Percentiles rank a stretch among this genome's conserved stretches.
These are phyloP conservation scores for Caloboletus inedulis DNA, from an alignment of 1,284 basidiomycete genomes.

Conservation along the genomic window DNA sequence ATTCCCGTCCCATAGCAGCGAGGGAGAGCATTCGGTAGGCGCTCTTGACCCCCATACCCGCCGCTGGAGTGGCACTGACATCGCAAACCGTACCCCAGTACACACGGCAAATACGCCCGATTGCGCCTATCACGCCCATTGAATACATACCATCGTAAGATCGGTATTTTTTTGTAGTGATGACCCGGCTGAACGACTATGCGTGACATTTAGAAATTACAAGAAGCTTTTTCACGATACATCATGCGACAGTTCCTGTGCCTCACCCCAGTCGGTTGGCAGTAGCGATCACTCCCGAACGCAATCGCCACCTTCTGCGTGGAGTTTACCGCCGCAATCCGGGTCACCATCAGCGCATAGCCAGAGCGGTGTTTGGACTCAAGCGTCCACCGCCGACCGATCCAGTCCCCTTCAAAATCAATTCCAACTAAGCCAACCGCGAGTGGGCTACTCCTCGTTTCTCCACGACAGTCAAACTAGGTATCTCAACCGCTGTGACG, in stretches of 20 bases:
- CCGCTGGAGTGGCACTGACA: slow-evolving; percentile 12
- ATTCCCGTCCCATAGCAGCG: slow-evolving; percentile 25
- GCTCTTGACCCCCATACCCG: slow-evolving; percentile 2
- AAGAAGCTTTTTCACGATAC: slow-evolving; percentile 33
- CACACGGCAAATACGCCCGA: slow-evolving; percentile 32
- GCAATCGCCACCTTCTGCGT: slow-evolving; percentile 34
- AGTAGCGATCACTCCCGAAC: slow-evolving; percentile 36
- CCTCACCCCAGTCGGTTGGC: slow-evolving; percentile 31
- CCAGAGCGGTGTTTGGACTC: slow-evolving; percentile 29
- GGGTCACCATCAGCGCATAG: slow-evolving; percentile 25
- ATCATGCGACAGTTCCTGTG: slow-evolving; percentile 31
- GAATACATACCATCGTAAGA: slow-evolving; percentile 34
- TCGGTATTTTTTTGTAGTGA: slow-evolving; percentile 6
- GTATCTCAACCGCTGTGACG: slow-evolving; percentile 33
- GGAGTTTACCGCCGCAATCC: slow-evolving; percentile 29
- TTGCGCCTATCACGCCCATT: slow-evolving; percentile 37
- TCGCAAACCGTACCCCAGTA: slow-evolving; percentile 17
- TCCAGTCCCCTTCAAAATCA: slow-evolving; percentile 36
- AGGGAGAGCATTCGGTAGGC: slow-evolving; percentile 28
- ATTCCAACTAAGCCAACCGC: slow-evolving; percentile 40
- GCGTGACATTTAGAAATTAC: slow-evolving; percentile 26
- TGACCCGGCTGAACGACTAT: slow-evolving; percentile 15
- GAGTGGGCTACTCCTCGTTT: slow-evolving; percentile 54
- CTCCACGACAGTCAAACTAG: slow-evolving; percentile 49
- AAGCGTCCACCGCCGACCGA: slow-evolving; percentile 25